Evolutionary conservation across 2,329 filamentous ascomycete genomes (phyloP).

Genomic region (Nemania sp.): DNA sequence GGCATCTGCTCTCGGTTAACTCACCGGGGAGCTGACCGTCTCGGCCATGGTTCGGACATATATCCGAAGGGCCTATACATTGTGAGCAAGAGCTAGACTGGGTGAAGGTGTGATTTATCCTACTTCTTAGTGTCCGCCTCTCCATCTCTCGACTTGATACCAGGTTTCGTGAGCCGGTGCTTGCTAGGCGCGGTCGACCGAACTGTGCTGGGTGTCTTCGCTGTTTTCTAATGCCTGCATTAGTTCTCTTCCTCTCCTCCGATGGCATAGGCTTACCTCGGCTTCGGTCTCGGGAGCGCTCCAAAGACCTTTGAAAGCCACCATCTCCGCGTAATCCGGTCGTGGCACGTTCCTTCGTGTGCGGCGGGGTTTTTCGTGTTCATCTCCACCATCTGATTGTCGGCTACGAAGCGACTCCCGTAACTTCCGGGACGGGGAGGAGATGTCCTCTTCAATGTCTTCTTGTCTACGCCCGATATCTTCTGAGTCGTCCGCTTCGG

Average conservation of each 20-base stretch:
- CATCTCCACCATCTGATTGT: constrained; percentile 25
- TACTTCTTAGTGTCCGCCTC: constrained; percentile 35
- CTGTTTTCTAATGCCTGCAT: constrained; percentile 21
- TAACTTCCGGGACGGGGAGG: constrained; percentile 18
- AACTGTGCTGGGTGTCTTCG: constrained; percentile 23
- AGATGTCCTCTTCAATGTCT: constrained; percentile 31
- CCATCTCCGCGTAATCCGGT: constrained; percentile 38
- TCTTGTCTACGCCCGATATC: constrained; percentile 19
- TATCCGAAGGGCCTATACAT: constrained; percentile 39
- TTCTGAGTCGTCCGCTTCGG: constrained; percentile 14
- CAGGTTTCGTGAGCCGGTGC: constrained; percentile 27
- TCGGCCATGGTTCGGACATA: constrained; percentile 39
- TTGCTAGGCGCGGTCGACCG: constrained; percentile 21
- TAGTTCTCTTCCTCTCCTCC: not conserved
- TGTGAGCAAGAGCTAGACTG: constrained; percentile 14
- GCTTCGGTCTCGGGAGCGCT: constrained; percentile 28
- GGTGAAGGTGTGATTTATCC: constrained; percentile 2
- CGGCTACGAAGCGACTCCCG: constrained; percentile 13
- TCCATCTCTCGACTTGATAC: constrained; percentile 10
- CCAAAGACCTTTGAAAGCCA: constrained; percentile 36
- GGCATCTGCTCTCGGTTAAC: not conserved
- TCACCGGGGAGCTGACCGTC: constrained; percentile 40
- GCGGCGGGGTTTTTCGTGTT: constrained; percentile 31
- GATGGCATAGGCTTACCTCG: constrained; percentile 25
- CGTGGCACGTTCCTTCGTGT: constrained; percentile 33